Evolutionary conservation across 768 basidiomycete species (phyloP).

Genomic region (Tephrocybe sp.): DNA sequence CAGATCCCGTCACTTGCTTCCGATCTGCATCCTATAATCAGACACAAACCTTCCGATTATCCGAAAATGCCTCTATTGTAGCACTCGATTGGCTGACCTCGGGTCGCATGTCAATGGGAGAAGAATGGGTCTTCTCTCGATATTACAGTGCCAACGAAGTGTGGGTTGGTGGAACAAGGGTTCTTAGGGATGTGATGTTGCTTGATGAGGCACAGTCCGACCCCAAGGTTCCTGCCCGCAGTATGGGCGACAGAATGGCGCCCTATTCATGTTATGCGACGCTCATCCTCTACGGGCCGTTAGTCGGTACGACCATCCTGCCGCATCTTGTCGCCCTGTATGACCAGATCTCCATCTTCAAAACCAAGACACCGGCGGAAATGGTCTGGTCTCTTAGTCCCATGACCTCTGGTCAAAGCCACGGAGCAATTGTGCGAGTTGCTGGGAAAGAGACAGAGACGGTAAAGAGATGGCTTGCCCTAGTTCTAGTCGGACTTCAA

Average conservation of each 20-base stretch:
- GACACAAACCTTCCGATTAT: conserved; percentile 74
- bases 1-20: conserved; percentile 94
- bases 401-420: conserved; percentile 40
- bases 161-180: conserved; percentile 57
- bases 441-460: conserved; percentile 78
- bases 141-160: conserved; percentile 90
- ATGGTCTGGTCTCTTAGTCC: conserved; percentile 83
- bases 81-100: conserved; percentile 93
- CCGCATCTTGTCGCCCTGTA: conserved; percentile 50
- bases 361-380: conserved; percentile 53
- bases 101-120: conserved; percentile 78
- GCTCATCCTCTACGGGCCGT: conserved; percentile 76
- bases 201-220: conserved; percentile 51
- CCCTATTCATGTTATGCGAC: conserved; percentile 94
- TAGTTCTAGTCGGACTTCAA: conserved; percentile 50
- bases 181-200: conserved; percentile 78
- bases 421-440: conserved; percentile 63
- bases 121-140: conserved; percentile 86
- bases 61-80: conserved; percentile 58
- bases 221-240: conserved; percentile 35
- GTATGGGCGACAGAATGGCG: conserved; percentile 58
- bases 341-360: conserved; percentile 61
- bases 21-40: conserved; percentile 81
- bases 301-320: conserved; percentile 47
- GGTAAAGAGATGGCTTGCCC: conserved; percentile 69